A percentile compares a stretch with the other conserved stretches of the same genome.
phyloP scores from a whole-genome alignment of 306 rosid genomes.

The Sicyos edulis region DNA sequence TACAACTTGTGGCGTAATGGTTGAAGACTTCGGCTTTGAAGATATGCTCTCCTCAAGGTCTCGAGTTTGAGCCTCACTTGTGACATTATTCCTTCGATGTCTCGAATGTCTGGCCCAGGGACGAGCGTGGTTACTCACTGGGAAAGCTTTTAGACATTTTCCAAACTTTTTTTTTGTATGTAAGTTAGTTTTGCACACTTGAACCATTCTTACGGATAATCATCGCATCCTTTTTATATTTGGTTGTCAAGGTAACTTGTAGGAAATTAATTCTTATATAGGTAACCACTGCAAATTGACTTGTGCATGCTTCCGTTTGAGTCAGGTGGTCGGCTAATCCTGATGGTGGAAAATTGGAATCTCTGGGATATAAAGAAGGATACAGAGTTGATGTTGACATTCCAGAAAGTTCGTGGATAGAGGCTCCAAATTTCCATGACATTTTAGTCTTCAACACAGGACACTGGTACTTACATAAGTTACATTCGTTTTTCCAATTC shows the following conservation, averaged over 20 bases:
- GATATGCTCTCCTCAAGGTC: too few species aligned
- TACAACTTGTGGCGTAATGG: too few species aligned
- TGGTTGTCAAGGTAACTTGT: too few species aligned
- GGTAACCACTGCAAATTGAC: not conserved
- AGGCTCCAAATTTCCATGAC: conserved; percentile 68
- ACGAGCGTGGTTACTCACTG: too few species aligned
- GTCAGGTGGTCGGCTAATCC: conserved; percentile 76
- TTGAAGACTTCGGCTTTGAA: too few species aligned
- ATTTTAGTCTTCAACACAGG: conserved; percentile 83
- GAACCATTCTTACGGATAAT: too few species aligned
- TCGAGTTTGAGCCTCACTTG: too few species aligned
- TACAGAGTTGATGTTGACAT: conserved; percentile 86
- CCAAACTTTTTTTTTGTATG: not conserved
- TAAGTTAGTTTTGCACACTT: not conserved
- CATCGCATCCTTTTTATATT: too few species aligned
- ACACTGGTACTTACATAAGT: conserved; percentile 54
- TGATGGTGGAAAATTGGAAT: conserved; percentile 54
- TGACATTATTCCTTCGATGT: too few species aligned
- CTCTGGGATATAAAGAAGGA: conserved; percentile 78
- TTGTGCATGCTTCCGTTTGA: conserved; percentile 25
- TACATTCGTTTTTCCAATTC: conserved; percentile 19
- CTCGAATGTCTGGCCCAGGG: not conserved
- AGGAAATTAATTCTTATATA: too few species aligned
- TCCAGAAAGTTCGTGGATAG: conserved; percentile 77
- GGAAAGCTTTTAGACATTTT: conserved; percentile 7